Evolutionary conservation across 2,329 filamentous ascomycete species (phyloP).

Genomic region (Talaromyces atroroseus): DNA sequence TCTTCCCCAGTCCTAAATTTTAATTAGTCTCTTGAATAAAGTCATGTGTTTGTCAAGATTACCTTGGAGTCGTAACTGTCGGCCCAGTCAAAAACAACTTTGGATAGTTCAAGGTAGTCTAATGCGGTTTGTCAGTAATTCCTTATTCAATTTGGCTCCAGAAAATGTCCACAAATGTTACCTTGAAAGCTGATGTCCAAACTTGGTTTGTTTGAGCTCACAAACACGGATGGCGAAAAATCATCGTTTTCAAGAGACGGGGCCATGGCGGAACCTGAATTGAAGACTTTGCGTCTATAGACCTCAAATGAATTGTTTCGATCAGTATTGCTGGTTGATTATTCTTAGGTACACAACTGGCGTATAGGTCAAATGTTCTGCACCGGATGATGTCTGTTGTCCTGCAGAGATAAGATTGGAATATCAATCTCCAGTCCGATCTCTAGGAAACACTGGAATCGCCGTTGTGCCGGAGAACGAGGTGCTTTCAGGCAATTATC

Average conservation of each 20-base stretch:
- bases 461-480: no score
- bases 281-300: background rate
- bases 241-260: slow-evolving; percentile 7
- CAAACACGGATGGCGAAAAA: background rate
- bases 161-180: background rate
- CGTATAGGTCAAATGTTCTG: background rate
- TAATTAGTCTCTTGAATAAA: background rate
- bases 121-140: background rate
- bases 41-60: background rate
- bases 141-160: background rate
- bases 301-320: background rate
- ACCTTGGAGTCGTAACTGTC: slow-evolving; percentile 43
- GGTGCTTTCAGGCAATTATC: background rate
- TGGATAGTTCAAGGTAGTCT: slow-evolving; percentile 33
- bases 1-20: slow-evolving; percentile 35
- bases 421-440: background rate
- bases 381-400: no score
- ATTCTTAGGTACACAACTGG: background rate
- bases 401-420: no score
- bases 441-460: background rate
- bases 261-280: slow-evolving; percentile 1
- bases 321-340: background rate
- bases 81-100: slow-evolving; percentile 39
- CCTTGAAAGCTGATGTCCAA: slow-evolving; percentile 25
- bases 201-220: slow-evolving; percentile 28